Percentiles rank a stretch among this genome's conserved stretches.
phyloP scores from a whole-genome alignment of 352 stramenopile species.

The Globisporangium paroecandrum region DNA sequence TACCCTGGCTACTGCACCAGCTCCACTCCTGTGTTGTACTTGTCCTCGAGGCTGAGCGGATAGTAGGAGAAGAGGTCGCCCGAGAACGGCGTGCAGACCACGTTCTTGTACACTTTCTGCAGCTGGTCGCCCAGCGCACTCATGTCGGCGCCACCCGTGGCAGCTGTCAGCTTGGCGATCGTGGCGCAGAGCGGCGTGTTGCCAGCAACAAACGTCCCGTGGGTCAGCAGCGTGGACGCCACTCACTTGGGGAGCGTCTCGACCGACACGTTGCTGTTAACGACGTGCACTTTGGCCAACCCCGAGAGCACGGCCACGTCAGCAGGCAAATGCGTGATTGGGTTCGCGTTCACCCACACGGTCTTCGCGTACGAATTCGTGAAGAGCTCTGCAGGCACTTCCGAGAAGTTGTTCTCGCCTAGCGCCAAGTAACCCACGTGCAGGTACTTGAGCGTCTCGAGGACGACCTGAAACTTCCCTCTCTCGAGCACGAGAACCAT shows the following conservation, averaged over 20 bases:
- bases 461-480: conserved; percentile 2
- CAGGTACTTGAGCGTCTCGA: conserved; percentile 6
- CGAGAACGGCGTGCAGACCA: neutral
- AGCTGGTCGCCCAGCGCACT: neutral
- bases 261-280: conserved; percentile 1
- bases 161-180: neutral
- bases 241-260: conserved; percentile 10
- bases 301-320: neutral
- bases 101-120: conserved; percentile 5
- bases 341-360: neutral
- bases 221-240: neutral
- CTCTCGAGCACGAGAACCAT: conserved; percentile 13
- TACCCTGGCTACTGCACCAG: no score
- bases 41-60: conserved; percentile 7
- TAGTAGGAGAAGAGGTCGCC: conserved; percentile 15
- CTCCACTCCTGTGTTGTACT: conserved; percentile 2
- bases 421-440: conserved; percentile 9
- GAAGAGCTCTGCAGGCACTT: conserved; percentile 10
- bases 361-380: conserved; percentile 5
- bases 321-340: no score
- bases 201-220: neutral
- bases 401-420: conserved; percentile 11
- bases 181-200: conserved; percentile 3
- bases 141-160: neutral
- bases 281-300: conserved; percentile 2